phyloP scores from a whole-genome alignment of 1,284 basidiomycete species.

The Pisolithus thermaeus region DNA sequence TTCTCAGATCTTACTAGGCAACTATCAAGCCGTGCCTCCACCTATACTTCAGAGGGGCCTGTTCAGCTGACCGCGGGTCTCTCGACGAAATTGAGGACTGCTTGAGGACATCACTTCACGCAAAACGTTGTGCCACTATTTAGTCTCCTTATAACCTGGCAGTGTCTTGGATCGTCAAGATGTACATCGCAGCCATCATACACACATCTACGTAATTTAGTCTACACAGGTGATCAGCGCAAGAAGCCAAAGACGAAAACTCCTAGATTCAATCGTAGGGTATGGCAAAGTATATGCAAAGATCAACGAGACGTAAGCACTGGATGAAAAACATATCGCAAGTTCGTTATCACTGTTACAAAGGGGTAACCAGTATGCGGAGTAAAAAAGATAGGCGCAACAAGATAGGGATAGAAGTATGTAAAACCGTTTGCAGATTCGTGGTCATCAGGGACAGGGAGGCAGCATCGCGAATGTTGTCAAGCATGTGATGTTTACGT shows the following conservation, averaged over 20 bases:
- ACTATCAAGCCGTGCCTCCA: conserved; percentile 21
- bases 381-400: conserved; percentile 1
- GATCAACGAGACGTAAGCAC: background rate
- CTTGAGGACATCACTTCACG: conserved; percentile 22
- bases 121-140: conserved; percentile 11
- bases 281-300: background rate
- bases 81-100: conserved; percentile 39
- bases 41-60: conserved; percentile 69
- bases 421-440: conserved; percentile 7
- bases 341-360: background rate
- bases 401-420: too few relatives aligned
- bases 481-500: background rate
- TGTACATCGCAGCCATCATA: background rate
- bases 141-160: too few relatives aligned
- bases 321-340: background rate
- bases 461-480: background rate
- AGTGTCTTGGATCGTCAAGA: background rate
- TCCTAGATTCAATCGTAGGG: conserved; percentile 20
- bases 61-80: conserved; percentile 60
- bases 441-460: conserved; percentile 2
- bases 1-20: too few relatives aligned
- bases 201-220: background rate
- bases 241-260: conserved; percentile 5
- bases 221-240: background rate
- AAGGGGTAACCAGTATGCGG: background rate